Evolutionary conservation across 2,329 filamentous ascomycete species (phyloP).

Genomic region (Fusarium coffeatum): DNA sequence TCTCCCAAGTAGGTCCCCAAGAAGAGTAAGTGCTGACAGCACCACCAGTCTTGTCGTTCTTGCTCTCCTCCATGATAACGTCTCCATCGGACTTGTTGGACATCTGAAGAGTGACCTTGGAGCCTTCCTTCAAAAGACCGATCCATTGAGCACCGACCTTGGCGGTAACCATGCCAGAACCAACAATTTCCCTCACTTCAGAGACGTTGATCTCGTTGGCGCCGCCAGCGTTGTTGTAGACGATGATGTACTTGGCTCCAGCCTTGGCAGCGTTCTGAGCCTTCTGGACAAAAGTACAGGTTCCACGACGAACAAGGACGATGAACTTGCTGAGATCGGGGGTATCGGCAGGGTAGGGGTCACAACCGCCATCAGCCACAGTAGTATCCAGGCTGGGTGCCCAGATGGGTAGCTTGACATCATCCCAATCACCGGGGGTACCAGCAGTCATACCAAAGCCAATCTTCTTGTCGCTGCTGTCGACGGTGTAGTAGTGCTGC

Average conservation of each 20-base stretch:
- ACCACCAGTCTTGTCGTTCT: slow-evolving; percentile 62
- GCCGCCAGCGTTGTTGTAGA: slow-evolving; percentile 65
- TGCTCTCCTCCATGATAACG: slow-evolving; percentile 48
- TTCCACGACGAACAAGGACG: slow-evolving; percentile 69
- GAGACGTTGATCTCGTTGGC: slow-evolving; percentile 20
- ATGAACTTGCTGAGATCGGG: slow-evolving; percentile 68
- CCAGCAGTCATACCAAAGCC: slow-evolving; percentile 58
- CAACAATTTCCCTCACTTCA: slow-evolving; percentile 6
- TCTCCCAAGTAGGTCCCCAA: slow-evolving; percentile 71
- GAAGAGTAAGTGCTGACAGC: slow-evolving; percentile 64
- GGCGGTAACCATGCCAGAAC: slow-evolving; percentile 19
- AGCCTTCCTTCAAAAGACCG: slow-evolving; percentile 46
- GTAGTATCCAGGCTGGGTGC: slow-evolving; percentile 61
- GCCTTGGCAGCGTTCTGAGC: slow-evolving; percentile 62
- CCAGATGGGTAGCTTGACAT: slow-evolving; percentile 61
- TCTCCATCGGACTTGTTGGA: slow-evolving; percentile 47
- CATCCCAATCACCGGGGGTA: slow-evolving; percentile 56
- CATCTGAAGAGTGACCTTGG: slow-evolving; percentile 59
- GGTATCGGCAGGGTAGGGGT: slow-evolving; percentile 62
- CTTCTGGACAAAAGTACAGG: slow-evolving; percentile 68
- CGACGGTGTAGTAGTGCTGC: slow-evolving; percentile 56
- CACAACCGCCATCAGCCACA: slow-evolving; percentile 63
- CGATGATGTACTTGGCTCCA: slow-evolving; percentile 69
- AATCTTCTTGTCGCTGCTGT: slow-evolving; percentile 45
- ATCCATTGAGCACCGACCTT: slow-evolving; percentile 21